Evolutionary conservation across 768 basidiomycete species (phyloP), one percentile per base, ranked within the genome.

Genomic region (Suillus decipiens): DNA sequence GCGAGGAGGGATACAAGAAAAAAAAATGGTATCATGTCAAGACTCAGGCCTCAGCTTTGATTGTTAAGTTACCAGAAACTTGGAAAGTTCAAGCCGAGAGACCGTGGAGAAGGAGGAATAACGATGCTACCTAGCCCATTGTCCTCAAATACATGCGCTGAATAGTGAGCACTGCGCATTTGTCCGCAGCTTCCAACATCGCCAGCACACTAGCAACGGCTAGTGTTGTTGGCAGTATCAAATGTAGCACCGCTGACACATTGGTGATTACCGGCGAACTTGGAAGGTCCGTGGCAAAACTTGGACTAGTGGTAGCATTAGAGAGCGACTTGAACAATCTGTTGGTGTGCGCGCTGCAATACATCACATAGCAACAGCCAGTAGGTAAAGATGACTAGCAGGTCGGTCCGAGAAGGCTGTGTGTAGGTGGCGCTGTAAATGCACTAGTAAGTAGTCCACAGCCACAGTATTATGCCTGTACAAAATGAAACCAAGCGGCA

Each of bases 1-100:
- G 62, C 70, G 22, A 73, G 42, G 15, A 66, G 1, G 5, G 51
- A 66, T 19, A 50, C 61, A 10, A 54, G 60, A 22, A 69, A 66
- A 41, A 59, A 34, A n/a, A 70, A 62, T 36, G 57, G 64, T 48
- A 65, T 61, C 73, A 71, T 74, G 1, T 28, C 47, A 37, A 34
- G 45, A 48, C 42, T 50, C 54, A 28, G 37, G 17, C 24, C 28
- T 57, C 24, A 28, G 55, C 36, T 56, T 39, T 17, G 8, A 19
- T 19, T 22, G 31, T 28, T 11, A 28, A 60, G 39, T 56, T 33
- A 60, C 34, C 48, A 36, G 47, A 22, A 11, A 28, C 28, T 28
- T 28, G 2, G 28, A 57, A 57, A 24, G 22, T 47, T 14, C 60
- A 60, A 60, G 51, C 51, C 22, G 11, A 12, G 33, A 37, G 42